Base-by-base conservation (phyloP, 2,329 filamentous ascomycete genomes). In the Elsinoe fawcettii region DNA sequence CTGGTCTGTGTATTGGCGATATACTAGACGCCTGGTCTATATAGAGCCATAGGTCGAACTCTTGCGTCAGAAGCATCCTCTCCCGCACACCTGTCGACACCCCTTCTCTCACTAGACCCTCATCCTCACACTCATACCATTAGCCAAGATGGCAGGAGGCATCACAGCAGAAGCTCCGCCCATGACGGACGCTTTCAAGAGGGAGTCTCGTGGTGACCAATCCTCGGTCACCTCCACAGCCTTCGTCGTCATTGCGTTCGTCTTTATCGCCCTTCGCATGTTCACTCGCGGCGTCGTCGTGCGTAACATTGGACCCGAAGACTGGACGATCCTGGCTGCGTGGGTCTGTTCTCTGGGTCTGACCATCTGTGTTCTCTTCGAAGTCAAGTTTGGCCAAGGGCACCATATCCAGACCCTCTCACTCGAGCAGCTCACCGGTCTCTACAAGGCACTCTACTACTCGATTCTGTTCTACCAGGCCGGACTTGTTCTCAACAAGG, bases 401-500 rank as follows among this genome's bases (percentile, higher is more conserved):
- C 44, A 44, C 41, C 54, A 51, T 18, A 36, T 57, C 27, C 18
- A 53, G 11, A 58, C 57, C 5, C 36, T 61, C 12, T 37, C 41
- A 2, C 14, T 43, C 6, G 30, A 49, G 8, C 51, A 60, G 1
- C 25, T 55, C 7, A 51, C 44, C 32, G 20, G 34, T 11, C 18
- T 60, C 12, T 49, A 54, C 39, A 60, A 58, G 32, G 56, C 55
- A 9, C 47, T 54, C 25, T 30, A 18, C 5, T 30, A 20, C 14
- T 14, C 36, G 3, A 18, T 14, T 18, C 0, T 16, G 30, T 32
- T 72, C 20, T 73, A 73, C 63, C 71, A 73, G 56, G 59, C 70
- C 18, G 69, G 67, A 5, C 61, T 73, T 32, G 66, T 64, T 16
- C 69, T 68, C 57, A 73, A 72, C 25, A 77, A 77, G 64, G 66